A percentile compares a stretch with the other conserved stretches of the same genome.
phyloP scores from a whole-genome alignment of 176 grass and related monocot species.

The Dactylis glomerata region DNA sequence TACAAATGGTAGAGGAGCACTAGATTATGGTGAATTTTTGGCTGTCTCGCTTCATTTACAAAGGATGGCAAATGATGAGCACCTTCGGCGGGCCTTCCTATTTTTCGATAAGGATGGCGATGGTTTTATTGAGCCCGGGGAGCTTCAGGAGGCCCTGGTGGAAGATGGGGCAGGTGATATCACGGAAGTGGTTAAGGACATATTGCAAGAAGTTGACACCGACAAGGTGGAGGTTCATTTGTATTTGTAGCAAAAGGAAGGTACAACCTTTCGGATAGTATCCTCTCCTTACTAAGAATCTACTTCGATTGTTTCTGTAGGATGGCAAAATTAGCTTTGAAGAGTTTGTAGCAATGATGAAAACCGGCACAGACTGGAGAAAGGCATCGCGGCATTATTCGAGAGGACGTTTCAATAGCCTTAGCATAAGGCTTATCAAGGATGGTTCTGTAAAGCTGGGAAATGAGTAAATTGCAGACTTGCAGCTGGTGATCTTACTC shows the following conservation, averaged over 20 bases:
- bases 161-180: constrained; percentile 56
- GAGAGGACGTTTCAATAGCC: constrained; percentile 76
- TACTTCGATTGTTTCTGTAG: constrained; percentile 31
- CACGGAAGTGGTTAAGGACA: constrained; percentile 69
- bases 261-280: not conserved
- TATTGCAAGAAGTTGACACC: constrained; percentile 78
- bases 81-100: constrained; percentile 71
- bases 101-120: constrained; percentile 79
- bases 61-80: constrained; percentile 82
- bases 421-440: constrained; percentile 72
- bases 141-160: constrained; percentile 60
- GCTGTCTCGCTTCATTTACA: constrained; percentile 84
- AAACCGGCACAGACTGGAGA: constrained; percentile 86
- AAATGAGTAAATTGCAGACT: constrained; percentile 42
- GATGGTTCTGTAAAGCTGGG: constrained; percentile 78
- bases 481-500: constrained; percentile 13
- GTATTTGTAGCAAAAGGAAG: not conserved
- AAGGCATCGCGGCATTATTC: constrained; percentile 88
- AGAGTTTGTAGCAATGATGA: constrained; percentile 92
- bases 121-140: constrained; percentile 77
- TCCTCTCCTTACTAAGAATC: not conserved
- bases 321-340: constrained; percentile 87
- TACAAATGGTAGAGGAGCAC: constrained; percentile 58
- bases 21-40: constrained; percentile 93
- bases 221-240: constrained; percentile 60